Conservation (phyloP, 1,284 basidiomycete genomes). For the Papiliotrema flavescens region DNA sequence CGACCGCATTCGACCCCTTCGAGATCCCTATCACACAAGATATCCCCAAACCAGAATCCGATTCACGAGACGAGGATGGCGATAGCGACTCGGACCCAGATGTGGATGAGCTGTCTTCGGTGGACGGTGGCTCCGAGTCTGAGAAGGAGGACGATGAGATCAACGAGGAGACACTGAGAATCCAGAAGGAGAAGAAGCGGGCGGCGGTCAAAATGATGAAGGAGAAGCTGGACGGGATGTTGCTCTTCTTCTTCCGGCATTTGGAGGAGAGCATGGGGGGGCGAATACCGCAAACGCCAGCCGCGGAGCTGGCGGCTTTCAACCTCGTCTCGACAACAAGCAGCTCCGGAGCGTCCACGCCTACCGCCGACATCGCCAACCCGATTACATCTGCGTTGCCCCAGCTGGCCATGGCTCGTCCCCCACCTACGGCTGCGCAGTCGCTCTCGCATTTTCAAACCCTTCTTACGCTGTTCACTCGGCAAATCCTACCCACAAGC, state of each 20-base stretch:
- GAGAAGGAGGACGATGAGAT: constrained; percentile 56
- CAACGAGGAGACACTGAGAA: constrained; percentile 47
- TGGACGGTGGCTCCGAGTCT: constrained; percentile 52
- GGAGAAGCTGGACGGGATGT: constrained; percentile 83
- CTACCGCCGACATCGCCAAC: constrained; percentile 24
- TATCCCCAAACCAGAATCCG: constrained; percentile 26
- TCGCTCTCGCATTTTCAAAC: constrained; percentile 68
- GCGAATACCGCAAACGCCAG: constrained; percentile 14
- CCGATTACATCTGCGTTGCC: constrained; percentile 16
- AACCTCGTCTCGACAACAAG: constrained; percentile 14
- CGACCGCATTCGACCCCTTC: constrained; percentile 66
- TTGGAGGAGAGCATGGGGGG: constrained; percentile 48
- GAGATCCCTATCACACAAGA: constrained; percentile 70
- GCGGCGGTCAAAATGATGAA: constrained; percentile 76
- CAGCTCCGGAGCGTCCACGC: constrained; percentile 31
- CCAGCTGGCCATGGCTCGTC: constrained; percentile 13
- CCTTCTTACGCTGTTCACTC: constrained; percentile 87
- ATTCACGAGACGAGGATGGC: constrained; percentile 51
- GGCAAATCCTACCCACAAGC: constrained; percentile 89
- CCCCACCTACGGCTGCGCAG: constrained; percentile 28
- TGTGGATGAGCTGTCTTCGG: constrained; percentile 48
- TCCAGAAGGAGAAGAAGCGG: constrained; percentile 57
- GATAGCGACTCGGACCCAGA: constrained; percentile 55
- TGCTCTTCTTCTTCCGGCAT: constrained; percentile 79
- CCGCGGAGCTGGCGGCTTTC: constrained; percentile 35